Base-by-base conservation (phyloP, 164 flowering plant genomes). In the Vitis amurensis region DNA sequence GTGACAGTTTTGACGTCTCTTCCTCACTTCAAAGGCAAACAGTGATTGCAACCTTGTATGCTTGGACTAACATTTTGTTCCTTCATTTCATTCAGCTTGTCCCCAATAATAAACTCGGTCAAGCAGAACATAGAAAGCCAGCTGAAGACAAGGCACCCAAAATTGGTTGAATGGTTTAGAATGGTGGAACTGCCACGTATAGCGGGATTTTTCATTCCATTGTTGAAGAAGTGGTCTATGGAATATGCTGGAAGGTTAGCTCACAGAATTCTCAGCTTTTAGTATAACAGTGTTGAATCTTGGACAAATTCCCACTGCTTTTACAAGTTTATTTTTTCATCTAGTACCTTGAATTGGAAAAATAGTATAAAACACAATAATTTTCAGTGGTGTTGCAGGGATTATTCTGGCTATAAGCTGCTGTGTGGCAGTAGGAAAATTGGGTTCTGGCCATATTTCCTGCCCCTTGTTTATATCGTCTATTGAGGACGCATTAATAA, bases 191-290 rank as follows among this genome's bases (percentile, higher is more conserved):
- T 86, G 50, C 90, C 89, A 17, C 80, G 79, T 0, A 72, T 90
- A 68, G 78, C 80, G 31, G 85, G 75, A 68, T 71, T 64, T 19
- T 88, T 85, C 68, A 69, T 67, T 70, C 87, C 88, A 27, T 57
- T 79, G 52, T 68, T 86, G 72, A 78, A 77, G 75, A 78, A 76
- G 68, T 84, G 86, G 88, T 82, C 82, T 15, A 51, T 73, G 67
- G 88, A 88, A 68, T 80, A 75, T 68, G 80, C 81, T 11, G 82
- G 77, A 78, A 80, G 91, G 94, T 89, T 68, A 64, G 81, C 37
- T 52, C 61, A 57, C 27, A 31, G 16, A 30, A 30, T 15, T 51
- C 55, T 64, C 9, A 30, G 31, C 59, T 57, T 67, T 61, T 61
- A 27, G 27, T 59, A 17, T 44, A 27, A n/a, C 19, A 15, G 11